Evolutionary conservation across 2,329 filamentous ascomycete species (phyloP).

Genomic region (Sclerotinia glacialis): DNA sequence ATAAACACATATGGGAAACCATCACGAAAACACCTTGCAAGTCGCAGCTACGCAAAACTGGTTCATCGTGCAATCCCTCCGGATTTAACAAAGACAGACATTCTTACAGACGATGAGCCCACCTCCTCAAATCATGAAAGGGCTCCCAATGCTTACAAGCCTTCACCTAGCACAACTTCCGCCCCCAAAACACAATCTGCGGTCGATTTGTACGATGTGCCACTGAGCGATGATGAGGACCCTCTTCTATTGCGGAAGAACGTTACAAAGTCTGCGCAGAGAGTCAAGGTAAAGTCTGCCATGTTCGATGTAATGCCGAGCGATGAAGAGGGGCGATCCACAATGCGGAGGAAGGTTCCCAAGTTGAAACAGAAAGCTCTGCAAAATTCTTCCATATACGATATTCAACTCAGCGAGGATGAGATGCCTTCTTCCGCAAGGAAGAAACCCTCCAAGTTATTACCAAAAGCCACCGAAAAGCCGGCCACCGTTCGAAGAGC

Average conservation of each 20-base stretch:
- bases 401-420: constrained; percentile 12
- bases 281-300: constrained; percentile 14
- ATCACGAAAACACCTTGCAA: constrained; percentile 35
- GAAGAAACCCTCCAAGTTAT: constrained; percentile 18
- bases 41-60: constrained; percentile 31
- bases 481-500: background rate
- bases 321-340: constrained; percentile 22
- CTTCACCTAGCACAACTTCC: constrained; percentile 19
- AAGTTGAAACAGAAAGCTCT: constrained; percentile 24
- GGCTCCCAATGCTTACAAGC: constrained; percentile 2
- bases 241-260: constrained; percentile 19
- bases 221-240: constrained; percentile 30
- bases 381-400: constrained; percentile 1
- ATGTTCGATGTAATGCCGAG: constrained; percentile 32
- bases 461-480: constrained; percentile 14
- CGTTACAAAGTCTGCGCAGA: constrained; percentile 16
- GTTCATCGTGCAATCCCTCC: constrained; percentile 30
- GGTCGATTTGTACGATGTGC: constrained; percentile 31
- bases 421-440: background rate
- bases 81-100: constrained; percentile 24
- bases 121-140: constrained; percentile 14
- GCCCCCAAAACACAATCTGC: constrained; percentile 5
- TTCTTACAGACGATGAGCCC: constrained; percentile 18
- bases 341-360: constrained; percentile 24
- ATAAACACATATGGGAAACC: constrained; percentile 40